These are phyloP conservation scores for Jasminum sambac DNA, from an alignment of 257 asterid species.

Conservation along the genomic window DNA sequence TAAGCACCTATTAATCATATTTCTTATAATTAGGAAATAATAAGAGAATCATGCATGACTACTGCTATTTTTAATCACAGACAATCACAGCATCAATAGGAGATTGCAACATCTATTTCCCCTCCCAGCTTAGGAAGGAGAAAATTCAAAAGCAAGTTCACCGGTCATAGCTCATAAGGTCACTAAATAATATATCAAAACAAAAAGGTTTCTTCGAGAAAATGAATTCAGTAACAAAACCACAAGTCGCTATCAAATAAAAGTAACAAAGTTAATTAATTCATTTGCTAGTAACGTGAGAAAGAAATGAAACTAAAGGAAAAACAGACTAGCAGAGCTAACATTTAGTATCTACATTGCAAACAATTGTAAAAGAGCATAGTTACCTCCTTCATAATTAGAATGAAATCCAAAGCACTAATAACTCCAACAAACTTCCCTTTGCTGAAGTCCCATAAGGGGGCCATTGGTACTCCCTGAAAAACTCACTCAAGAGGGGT, in stretches of 20 bases:
- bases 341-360: constrained; percentile 1
- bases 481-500: constrained; percentile 28
- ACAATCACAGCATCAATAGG: neutral
- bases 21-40: neutral
- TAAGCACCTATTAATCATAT: neutral
- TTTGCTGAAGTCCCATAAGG: constrained; percentile 81
- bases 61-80: neutral
- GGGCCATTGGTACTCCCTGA: constrained; percentile 83
- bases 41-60: neutral
- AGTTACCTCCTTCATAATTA: constrained; percentile 86
- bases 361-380: constrained; percentile 12
- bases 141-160: neutral
- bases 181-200: neutral
- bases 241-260: neutral
- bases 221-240: neutral
- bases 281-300: neutral
- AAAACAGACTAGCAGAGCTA: constrained; percentile 1
- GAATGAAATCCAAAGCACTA: constrained; percentile 83
- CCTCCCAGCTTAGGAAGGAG: neutral
- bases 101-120: neutral
- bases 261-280: constrained; percentile 7
- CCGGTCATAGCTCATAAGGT: neutral
- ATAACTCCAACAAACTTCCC: constrained; percentile 85
- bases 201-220: neutral
- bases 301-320: neutral